Percentiles rank a stretch among this genome's conserved stretches.
Evolutionary conservation across 768 basidiomycete species (phyloP).

Genomic region (Agaricus sinodeliciosus): DNA sequence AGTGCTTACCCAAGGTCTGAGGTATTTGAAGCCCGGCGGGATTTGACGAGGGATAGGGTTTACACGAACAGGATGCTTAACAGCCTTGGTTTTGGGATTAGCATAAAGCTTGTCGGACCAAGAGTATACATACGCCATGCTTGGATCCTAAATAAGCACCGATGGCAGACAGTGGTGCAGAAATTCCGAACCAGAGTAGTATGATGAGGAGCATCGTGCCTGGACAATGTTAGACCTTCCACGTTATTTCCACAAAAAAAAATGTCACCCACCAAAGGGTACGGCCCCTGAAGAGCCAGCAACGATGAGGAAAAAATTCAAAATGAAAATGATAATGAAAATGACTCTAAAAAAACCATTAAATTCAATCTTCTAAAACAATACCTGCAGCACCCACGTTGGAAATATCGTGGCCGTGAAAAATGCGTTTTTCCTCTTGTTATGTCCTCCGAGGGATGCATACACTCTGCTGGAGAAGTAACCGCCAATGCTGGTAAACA

Average conservation of each 20-base stretch:
- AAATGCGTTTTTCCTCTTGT: conserved; percentile 78
- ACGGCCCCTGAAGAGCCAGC: conserved; percentile 92
- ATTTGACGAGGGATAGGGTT: conserved; percentile 97
- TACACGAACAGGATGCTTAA: conserved; percentile 82
- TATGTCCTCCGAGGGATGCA: conserved; percentile 67
- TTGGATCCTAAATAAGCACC: conserved; percentile 84
- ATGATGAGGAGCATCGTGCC: conserved; percentile 83
- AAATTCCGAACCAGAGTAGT: conserved; percentile 89
- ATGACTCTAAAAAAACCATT: conserved; percentile 48
- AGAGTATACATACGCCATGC: conserved; percentile 62
- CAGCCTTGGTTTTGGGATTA: conserved; percentile 32
- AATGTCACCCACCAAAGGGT: conserved; percentile 66
- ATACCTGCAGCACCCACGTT: conserved; percentile 44
- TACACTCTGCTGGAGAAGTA: conserved; percentile 85
- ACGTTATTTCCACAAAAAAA: background rate
- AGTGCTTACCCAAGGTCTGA: conserved; percentile 65
- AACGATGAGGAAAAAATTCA: conserved; percentile 82
- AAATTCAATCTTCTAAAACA: background rate
- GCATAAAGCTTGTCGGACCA: background rate
- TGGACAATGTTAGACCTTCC: conserved; percentile 18
- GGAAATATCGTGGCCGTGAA: conserved; percentile 86
- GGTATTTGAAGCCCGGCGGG: conserved; percentile 80
- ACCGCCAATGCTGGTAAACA: conserved; percentile 61
- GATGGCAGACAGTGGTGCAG: conserved; percentile 79
- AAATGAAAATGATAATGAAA: conserved; percentile 80